These are phyloP conservation scores for Cyberlindnera japonica DNA, from an alignment of 805 yeast species.

Conservation along the genomic window DNA sequence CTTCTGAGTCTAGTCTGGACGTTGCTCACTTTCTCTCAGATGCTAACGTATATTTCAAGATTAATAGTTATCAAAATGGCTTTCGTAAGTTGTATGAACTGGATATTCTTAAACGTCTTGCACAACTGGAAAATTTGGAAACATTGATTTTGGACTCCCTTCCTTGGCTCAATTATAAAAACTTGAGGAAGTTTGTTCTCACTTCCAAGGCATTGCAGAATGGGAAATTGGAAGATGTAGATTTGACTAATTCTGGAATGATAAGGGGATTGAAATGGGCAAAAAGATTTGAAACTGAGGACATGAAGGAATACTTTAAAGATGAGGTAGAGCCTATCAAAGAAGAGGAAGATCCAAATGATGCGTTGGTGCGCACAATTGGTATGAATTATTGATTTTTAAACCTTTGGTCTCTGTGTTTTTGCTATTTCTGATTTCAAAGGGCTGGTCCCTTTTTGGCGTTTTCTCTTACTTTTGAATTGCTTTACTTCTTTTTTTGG, in stretches of 20 bases:
- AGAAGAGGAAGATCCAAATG: conserved; percentile 5
- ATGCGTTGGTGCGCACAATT: conserved; percentile 16
- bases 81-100: conserved; percentile 21
- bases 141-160: conserved; percentile 35
- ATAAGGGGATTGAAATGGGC: conserved; percentile 46
- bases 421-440: background rate
- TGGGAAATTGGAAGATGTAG: conserved; percentile 25
- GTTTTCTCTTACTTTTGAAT: background rate
- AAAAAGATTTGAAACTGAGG: conserved; percentile 12
- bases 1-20: background rate
- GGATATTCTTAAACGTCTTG: conserved; percentile 28
- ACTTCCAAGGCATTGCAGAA: conserved; percentile 21
- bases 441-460: background rate
- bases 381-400: conserved; percentile 25
- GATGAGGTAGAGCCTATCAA: conserved; percentile 16
- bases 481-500: no score
- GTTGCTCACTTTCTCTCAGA: conserved; percentile 16
- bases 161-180: conserved; percentile 44
- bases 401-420: background rate
- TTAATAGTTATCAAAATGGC: conserved; percentile 18
- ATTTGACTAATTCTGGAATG: conserved; percentile 50
- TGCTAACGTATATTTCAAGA: conserved; percentile 18
- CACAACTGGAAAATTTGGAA: conserved; percentile 35
- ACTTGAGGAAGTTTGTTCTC: conserved; percentile 30
- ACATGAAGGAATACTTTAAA: conserved; percentile 19